Evolutionary conservation across 352 stramenopile species (phyloP), one percentile per base, ranked within the genome.

Genomic region (Phytophthora tubulina): DNA sequence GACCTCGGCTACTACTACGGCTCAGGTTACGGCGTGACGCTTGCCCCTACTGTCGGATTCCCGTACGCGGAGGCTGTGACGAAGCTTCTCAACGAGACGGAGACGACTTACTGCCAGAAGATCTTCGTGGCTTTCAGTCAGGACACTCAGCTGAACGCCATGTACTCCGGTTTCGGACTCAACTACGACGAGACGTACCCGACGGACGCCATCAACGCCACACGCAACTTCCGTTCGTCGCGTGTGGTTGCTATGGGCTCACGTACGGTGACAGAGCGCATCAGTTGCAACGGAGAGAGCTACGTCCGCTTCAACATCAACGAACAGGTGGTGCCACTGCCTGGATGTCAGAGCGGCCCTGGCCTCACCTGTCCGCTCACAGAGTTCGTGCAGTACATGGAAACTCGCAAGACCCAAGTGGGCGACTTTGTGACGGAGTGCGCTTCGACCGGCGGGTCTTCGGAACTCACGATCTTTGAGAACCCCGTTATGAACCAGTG

Each of bases 1-100:
- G 81, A 86, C 44, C 38, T 89, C 33, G 79, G 79, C 17, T 89
- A 86, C 74, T 86, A 82, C 72, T 86, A 84, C 67, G 79, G 79
- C 71, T 85, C 79, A 53, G 70, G 76, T 14, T 84, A 78, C 36
- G 81, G 79, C 31, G 81, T 82, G 61, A 69, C 74, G 14, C 77
- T 86, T 6, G 69, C 79, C 6, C 74, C 76, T 4, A 86, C 77
- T 8, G 76, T 76, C 1, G 81, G 79, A 8, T 82, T 76, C 67
- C 81, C 79, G 49, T 82, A 85, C 58, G 62, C 81, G 21, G 56
- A 77, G 54, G 76, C 77, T 8, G 76, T 89, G 30, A 80, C 76
- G 1, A 75, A 76, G 44, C 70, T 85, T 4, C 53, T 89, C 35
- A 74, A 72, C 38, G 72, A 85, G 67, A 73, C 49, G 6, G 79